A percentile compares a stretch with the other conserved stretches of the same genome.
Conservation (phyloP, 2,329 filamentous ascomycete species). For the Monilinia polystroma region DNA sequence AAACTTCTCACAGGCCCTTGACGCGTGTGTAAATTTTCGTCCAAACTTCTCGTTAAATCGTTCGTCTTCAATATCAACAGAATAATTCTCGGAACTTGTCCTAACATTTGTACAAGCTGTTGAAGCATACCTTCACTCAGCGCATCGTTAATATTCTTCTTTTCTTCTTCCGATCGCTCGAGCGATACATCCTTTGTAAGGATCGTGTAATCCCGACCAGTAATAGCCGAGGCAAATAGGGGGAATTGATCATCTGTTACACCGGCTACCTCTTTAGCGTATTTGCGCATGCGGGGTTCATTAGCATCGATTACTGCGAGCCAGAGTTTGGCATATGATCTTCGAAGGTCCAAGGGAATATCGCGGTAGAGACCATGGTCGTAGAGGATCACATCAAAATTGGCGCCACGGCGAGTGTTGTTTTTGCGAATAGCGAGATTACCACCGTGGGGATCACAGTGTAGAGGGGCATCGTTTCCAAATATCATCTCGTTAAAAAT, state of each 20-base stretch:
- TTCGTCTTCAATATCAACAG: constrained; percentile 97
- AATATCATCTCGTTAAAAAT: constrained; percentile 99
- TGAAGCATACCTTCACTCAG: constrained; percentile 85
- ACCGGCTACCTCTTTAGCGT: constrained; percentile 84
- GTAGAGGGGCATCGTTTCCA: constrained; percentile 79
- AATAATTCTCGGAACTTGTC: constrained; percentile 87
- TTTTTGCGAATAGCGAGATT: constrained; percentile 92
- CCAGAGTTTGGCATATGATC: constrained; percentile 96
- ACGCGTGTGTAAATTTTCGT: constrained; percentile 81
- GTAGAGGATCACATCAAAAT: constrained; percentile 95
- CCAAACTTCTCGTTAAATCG: constrained; percentile 87
- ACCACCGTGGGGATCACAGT: constrained; percentile 95
- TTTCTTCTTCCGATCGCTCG: constrained; percentile 68
- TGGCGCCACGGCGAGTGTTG: constrained; percentile 57
- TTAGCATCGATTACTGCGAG: constrained; percentile 91
- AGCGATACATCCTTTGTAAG: constrained; percentile 58
- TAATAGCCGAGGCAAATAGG: constrained; percentile 94
- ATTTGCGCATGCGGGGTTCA: constrained; percentile 79
- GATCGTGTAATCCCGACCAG: constrained; percentile 83
- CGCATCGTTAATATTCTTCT: constrained; percentile 79
- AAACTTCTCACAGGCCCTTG: constrained; percentile 65
- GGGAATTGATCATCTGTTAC: constrained; percentile 89
- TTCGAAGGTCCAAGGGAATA: constrained; percentile 73
- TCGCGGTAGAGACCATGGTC: constrained; percentile 96
- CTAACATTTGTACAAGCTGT: constrained; percentile 83